These are phyloP conservation scores for Podaxis pistillaris DNA, from an alignment of 768 basidiomycete species.

Conservation along the genomic window DNA sequence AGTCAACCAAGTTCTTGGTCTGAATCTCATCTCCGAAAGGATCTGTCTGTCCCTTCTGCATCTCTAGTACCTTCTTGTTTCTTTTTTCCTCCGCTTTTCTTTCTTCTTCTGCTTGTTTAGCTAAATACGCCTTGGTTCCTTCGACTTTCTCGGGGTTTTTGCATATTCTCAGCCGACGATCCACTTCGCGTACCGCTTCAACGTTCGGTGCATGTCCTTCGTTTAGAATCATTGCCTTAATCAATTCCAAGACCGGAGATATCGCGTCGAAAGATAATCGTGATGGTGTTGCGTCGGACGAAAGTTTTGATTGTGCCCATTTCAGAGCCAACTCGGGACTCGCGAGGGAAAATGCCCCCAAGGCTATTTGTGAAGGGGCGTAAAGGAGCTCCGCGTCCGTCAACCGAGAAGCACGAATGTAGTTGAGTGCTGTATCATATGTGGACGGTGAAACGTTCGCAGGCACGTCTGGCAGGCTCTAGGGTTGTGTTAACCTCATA, in stretches of 20 bases:
- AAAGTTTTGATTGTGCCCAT: conserved; percentile 53
- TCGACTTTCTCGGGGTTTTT: conserved; percentile 96
- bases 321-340: conserved; percentile 55
- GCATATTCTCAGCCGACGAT: conserved; percentile 81
- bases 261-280: neutral
- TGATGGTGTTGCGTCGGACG: conserved; percentile 16
- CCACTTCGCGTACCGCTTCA: conserved; percentile 85
- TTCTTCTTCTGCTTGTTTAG: conserved; percentile 71
- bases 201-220: conserved; percentile 69
- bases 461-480: conserved; percentile 59
- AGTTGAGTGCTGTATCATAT: conserved; percentile 64
- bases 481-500: neutral
- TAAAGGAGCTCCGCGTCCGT: conserved; percentile 92
- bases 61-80: conserved; percentile 54
- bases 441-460: conserved; percentile 47
- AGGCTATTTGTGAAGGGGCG: conserved; percentile 90
- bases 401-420: conserved; percentile 77
- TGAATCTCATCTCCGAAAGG: conserved; percentile 65
- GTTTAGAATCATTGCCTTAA: conserved; percentile 53
- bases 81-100: conserved; percentile 68
- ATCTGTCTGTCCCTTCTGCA: conserved; percentile 50
- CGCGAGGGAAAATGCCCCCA: conserved; percentile 72
- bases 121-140: conserved; percentile 80
- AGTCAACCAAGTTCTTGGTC: conserved; percentile 46
- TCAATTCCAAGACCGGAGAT: conserved; percentile 40